Evolutionary conservation across 1,284 basidiomycete species (phyloP).

Genomic region (Limonomyces culmigenus): DNA sequence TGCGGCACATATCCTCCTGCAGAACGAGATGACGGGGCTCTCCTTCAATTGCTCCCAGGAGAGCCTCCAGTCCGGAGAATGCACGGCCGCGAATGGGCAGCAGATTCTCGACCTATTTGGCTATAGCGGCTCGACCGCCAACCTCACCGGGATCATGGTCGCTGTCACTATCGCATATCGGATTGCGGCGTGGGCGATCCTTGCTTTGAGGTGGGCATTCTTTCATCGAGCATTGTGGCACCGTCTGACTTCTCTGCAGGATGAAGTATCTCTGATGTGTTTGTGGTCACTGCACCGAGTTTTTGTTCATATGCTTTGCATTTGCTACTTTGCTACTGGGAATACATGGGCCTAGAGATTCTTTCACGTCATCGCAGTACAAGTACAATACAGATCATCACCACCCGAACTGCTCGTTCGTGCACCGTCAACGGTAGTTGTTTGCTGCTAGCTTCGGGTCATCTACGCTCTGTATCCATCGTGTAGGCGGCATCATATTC

Average conservation of each 20-base stretch:
- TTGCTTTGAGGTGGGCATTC: background rate
- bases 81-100: slow-evolving; percentile 5
- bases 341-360: too few species aligned
- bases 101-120: slow-evolving; percentile 7
- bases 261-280: background rate
- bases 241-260: background rate
- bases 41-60: slow-evolving; percentile 5
- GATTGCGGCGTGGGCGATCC: background rate
- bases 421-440: too few species aligned
- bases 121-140: slow-evolving; percentile 2
- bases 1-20: slow-evolving; percentile 4
- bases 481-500: slow-evolving; percentile 39
- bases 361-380: too few species aligned
- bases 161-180: slow-evolving; percentile 1
- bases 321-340: too few species aligned
- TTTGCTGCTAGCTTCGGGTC: slow-evolving; percentile 16
- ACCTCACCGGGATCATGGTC: background rate
- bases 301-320: too few species aligned
- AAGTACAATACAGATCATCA: too few species aligned
- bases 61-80: slow-evolving; percentile 4
- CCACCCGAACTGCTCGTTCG: too few species aligned
- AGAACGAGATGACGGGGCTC: slow-evolving; percentile 6
- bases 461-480: slow-evolving; percentile 30
- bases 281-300: too few species aligned
- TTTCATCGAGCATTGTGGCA: background rate